These are phyloP conservation scores for Nicotiana benthamiana DNA, from an alignment of 257 asterid genomes.

Conservation along the genomic window DNA sequence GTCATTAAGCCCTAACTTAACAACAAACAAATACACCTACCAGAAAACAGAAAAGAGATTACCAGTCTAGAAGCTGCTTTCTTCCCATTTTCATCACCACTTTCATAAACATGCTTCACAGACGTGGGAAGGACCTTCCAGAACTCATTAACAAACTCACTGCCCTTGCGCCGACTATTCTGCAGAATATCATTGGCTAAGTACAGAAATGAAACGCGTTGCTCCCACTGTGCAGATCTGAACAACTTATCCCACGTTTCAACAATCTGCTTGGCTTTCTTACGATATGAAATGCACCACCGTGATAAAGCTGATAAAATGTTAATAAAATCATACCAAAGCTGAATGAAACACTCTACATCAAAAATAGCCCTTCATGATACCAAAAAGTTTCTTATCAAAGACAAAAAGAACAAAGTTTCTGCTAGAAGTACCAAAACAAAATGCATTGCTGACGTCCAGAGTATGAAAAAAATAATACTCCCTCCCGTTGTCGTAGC, in stretches of 20 bases:
- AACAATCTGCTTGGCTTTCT: constrained; percentile 83
- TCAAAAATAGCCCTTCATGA: constrained; percentile 6
- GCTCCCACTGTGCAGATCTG: constrained; percentile 67
- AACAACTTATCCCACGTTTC: constrained; percentile 82
- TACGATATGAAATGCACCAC: constrained; percentile 81
- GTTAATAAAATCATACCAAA: constrained; percentile 31
- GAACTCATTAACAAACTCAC: constrained; percentile 90
- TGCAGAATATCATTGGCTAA: constrained; percentile 91
- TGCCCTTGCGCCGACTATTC: constrained; percentile 95
- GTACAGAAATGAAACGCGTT: constrained; percentile 71
- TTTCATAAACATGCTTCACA: constrained; percentile 55
- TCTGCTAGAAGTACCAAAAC: not conserved
- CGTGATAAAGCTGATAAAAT: constrained; percentile 65
- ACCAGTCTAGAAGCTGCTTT: constrained; percentile 91
- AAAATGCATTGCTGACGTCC: not conserved
- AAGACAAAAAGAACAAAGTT: not conserved
- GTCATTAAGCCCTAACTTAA: not conserved
- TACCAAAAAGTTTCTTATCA: constrained; percentile 1
- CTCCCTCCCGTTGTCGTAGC: not conserved
- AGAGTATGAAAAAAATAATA: not conserved
- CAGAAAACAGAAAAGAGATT: constrained; percentile 13
- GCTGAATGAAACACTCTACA: not conserved
- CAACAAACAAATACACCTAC: not conserved
- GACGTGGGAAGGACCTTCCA: constrained; percentile 90
- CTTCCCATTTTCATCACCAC: constrained; percentile 57